Evolutionary conservation across 371 early-diverging fungal species (phyloP).

Genomic region (Mucor lusitanicus): DNA sequence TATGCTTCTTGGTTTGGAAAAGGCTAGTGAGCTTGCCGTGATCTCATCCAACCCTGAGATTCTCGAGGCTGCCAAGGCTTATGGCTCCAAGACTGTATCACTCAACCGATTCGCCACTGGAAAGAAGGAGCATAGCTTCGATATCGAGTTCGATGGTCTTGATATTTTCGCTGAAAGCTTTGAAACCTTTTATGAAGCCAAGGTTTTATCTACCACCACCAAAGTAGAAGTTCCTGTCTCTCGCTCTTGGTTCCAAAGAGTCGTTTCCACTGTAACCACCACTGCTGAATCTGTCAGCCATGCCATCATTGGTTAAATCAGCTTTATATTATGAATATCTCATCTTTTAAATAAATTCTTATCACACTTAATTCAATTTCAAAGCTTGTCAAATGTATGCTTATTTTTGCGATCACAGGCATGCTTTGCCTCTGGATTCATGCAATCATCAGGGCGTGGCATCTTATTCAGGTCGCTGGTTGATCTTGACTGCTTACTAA

Average conservation of each 20-base stretch:
- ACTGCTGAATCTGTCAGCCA: conserved; percentile 20
- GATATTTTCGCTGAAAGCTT: conserved; percentile 50
- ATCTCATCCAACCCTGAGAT: conserved; percentile 39
- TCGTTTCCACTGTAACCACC: conserved; percentile 30
- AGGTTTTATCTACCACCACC: background rate
- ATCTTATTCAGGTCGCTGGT: too few relatives aligned
- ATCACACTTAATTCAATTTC: background rate
- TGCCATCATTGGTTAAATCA: conserved; percentile 21
- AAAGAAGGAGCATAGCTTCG: conserved; percentile 16
- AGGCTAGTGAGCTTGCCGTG: conserved; percentile 35
- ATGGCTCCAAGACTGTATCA: conserved; percentile 37
- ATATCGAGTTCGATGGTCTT: conserved; percentile 35
- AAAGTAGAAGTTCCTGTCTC: conserved; percentile 20
- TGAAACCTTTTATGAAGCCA: conserved; percentile 26
- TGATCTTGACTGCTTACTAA: too few relatives aligned
- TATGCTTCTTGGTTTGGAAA: conserved; percentile 31
- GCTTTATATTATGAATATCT: background rate
- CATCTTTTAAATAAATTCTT: background rate
- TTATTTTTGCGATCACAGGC: too few relatives aligned
- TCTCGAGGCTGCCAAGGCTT: conserved; percentile 31
- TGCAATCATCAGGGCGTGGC: too few relatives aligned
- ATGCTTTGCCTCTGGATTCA: too few relatives aligned
- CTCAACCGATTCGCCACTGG: conserved; percentile 23
- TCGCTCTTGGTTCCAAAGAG: conserved; percentile 44
- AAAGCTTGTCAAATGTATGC: too few relatives aligned